phyloP scores from a whole-genome alignment of 2,329 filamentous ascomycete genomes.

The Lecanicillium sp. region DNA sequence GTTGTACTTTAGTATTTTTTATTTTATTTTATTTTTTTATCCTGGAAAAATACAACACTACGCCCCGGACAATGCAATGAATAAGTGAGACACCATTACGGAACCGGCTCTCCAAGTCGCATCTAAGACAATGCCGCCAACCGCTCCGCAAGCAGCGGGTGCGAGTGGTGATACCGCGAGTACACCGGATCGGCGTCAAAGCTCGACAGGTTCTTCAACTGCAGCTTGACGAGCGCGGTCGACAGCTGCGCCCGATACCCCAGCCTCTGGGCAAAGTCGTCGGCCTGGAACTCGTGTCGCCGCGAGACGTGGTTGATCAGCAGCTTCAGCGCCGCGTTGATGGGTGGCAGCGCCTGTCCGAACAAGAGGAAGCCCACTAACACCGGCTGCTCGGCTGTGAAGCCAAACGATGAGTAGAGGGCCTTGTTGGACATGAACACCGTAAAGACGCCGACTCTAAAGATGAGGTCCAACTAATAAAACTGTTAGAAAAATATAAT shows the following conservation, averaged over 20 bases:
- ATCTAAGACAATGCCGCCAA: constrained; percentile 84
- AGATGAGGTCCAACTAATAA: constrained; percentile 60
- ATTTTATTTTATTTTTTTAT: neutral
- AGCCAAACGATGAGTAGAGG: constrained; percentile 86
- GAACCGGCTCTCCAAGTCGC: too few relatives aligned
- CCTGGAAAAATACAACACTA: too few relatives aligned
- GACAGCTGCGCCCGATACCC: constrained; percentile 81
- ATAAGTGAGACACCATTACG: too few relatives aligned
- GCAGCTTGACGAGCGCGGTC: constrained; percentile 85
- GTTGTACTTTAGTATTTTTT: neutral
- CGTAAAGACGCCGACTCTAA: constrained; percentile 93
- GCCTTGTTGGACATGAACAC: constrained; percentile 94
- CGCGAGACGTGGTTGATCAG: constrained; percentile 92
- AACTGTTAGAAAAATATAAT: neutral
- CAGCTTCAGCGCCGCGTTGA: constrained; percentile 87
- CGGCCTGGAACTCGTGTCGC: constrained; percentile 92
- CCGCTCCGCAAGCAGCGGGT: constrained; percentile 90
- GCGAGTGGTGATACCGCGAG: constrained; percentile 96
- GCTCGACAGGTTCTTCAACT: constrained; percentile 93
- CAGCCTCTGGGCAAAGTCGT: constrained; percentile 77
- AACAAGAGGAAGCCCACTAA: constrained; percentile 97
- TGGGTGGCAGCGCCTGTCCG: constrained; percentile 85
- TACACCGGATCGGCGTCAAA: constrained; percentile 99
- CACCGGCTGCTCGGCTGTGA: constrained; percentile 73
- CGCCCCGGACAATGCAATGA: too few relatives aligned